Conservation (phyloP, 345 rosid genomes). For the Raphanus raphanistrum region DNA sequence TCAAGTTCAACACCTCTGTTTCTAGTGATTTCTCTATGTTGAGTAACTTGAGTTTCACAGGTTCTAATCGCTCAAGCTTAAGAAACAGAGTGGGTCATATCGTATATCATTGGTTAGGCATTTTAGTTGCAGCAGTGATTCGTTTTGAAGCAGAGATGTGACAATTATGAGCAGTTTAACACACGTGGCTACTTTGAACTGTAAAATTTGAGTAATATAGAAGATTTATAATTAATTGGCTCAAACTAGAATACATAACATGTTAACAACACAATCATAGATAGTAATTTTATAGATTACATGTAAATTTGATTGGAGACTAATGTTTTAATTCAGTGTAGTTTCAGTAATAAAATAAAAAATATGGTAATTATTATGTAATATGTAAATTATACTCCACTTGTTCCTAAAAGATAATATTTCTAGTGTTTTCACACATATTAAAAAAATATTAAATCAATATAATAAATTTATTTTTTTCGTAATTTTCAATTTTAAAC, state of each 20-base stretch:
- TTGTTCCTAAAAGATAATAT: too few species aligned
- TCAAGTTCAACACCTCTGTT: background rate
- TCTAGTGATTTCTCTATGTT: slow-evolving; percentile 1
- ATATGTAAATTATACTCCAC: too few species aligned
- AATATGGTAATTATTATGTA: too few species aligned
- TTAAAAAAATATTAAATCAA: too few species aligned
- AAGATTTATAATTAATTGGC: slow-evolving; percentile 4
- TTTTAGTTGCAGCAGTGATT: background rate
- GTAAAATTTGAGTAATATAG: background rate
- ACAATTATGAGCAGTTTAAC: background rate
- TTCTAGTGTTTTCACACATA: too few species aligned
- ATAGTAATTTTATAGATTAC: background rate
- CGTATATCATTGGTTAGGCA: background rate
- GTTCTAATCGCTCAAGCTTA: background rate
- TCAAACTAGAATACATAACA: slow-evolving; percentile 13
- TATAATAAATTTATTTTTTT: too few species aligned
- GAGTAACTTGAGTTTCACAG: background rate
- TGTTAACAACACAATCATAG: slow-evolving; percentile 1
- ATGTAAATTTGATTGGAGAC: slow-evolving; percentile 3
- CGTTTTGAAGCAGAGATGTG: background rate
- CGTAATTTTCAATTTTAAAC: too few species aligned
- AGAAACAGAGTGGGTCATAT: background rate
- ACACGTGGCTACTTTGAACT: background rate
- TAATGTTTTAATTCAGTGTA: too few species aligned
- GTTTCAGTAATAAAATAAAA: too few species aligned